Evolutionary conservation across 2,329 filamentous ascomycete genomes (phyloP).

Genomic region (Clarireedia paspali): DNA sequence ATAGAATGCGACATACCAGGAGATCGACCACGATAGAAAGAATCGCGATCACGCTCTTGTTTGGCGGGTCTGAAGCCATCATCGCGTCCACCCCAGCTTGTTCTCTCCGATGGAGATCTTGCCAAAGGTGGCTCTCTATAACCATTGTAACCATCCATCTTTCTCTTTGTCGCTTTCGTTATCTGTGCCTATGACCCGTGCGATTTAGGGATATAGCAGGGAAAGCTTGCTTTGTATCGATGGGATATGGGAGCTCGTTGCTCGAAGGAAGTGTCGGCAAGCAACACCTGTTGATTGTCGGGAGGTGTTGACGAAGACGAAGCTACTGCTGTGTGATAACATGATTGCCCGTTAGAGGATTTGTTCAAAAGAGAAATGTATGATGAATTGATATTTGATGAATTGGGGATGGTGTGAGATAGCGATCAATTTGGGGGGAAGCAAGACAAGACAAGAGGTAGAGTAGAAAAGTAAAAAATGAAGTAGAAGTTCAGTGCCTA

Average conservation of each 20-base stretch:
- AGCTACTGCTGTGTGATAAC: conserved; percentile 30
- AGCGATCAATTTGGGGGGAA: conserved; percentile 6
- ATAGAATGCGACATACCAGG: conserved; percentile 49
- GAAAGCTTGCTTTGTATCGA: conserved; percentile 14
- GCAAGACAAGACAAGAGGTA: conserved; percentile 6
- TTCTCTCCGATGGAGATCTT: conserved; percentile 29
- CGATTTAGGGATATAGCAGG: conserved; percentile 9
- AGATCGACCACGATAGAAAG: conserved; percentile 59
- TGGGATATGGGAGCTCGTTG: conserved; percentile 10
- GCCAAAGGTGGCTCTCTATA: conserved; percentile 28
- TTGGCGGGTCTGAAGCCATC: conserved; percentile 16
- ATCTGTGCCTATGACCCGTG: neutral
- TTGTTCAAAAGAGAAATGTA: conserved; percentile 23
- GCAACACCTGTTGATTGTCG: conserved; percentile 27
- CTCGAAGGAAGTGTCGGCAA: conserved; percentile 25
- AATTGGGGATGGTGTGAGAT: conserved; percentile 7
- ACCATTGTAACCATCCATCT: conserved; percentile 12
- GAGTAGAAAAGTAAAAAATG: conserved; percentile 13
- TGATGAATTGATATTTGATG: conserved; percentile 13
- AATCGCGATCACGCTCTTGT: conserved; percentile 43
- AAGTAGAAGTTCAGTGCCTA: conserved; percentile 19
- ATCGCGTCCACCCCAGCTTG: conserved; percentile 28
- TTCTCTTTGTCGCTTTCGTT: conserved; percentile 2
- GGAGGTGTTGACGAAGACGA: conserved; percentile 17
- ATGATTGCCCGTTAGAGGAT: conserved; percentile 32